Evolutionary conservation across 345 rosid genomes (phyloP), one percentile per base, ranked within the genome.

Genomic region (Jatropha curcas): DNA sequence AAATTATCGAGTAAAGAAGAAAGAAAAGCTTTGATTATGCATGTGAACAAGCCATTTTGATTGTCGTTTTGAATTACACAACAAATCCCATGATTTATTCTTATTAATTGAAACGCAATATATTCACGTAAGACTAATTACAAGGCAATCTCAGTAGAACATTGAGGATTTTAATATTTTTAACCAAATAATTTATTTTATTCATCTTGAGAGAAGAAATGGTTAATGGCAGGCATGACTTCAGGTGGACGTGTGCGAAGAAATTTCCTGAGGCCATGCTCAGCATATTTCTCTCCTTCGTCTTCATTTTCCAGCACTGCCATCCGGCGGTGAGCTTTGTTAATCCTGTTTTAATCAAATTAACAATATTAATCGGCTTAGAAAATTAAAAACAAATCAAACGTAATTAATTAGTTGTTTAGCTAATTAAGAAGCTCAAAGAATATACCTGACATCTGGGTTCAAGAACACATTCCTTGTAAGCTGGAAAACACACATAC

Each of bases 161-260:
- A n/a, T n/a, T n/a, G n/a, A n/a, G n/a, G n/a, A n/a, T n/a, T n/a
- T n/a, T n/a, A n/a, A n/a, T 39, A 39, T 6, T 39, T 39, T 39
- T 39, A 35, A n/a, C n/a, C n/a, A n/a, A n/a, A n/a, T n/a, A n/a
- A n/a, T n/a, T n/a, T n/a, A n/a, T n/a, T n/a, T n/a, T 46, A 79
- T 71, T 82, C 61, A 19, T 82, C 78, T 39, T 72, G 31, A 65
- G 98, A 80, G 88, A 93, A 93, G 83, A 91, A 89, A 56, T 71
- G 80, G 69, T 93, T 93, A 80, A 93, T 65, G 63, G 92, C 1
- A 46, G 98, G 97, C 92, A 93, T 88, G 77, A 93, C 34, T 82
- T 93, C 82, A 0, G 98, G 95, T 2, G 82, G 84, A 14, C 91
- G 90, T 6, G 89, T 88, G 13, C 90, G 80, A 9, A 91, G 86